Base-by-base conservation (phyloP, 768 basidiomycete genomes). In the Naematelia encephala region DNA sequence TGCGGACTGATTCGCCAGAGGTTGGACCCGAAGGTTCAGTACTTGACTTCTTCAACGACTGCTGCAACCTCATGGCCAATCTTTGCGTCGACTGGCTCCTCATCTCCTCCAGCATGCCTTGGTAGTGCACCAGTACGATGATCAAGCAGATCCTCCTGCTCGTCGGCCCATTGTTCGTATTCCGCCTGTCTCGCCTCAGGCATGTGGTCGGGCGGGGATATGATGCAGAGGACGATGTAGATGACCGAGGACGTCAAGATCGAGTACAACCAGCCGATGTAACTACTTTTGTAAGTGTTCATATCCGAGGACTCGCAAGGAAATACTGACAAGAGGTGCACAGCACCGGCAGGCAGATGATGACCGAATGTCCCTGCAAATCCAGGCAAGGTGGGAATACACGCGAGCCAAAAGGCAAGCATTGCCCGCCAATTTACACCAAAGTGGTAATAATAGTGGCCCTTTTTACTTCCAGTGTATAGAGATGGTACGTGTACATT, bases 111-210 rank as follows among this genome's bases (percentile, higher is more conserved):
- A 3, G 16, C 23, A 16, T 52, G 23, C 22, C 10, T n/a, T 2
- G 51, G 23, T 12, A n/a, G 16, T n/a, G n/a, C n/a, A n/a, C n/a
- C n/a, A 5, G 10, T 52, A 8, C 28, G 23, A 30, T 52, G 34
- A 28, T 63, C 62, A 3, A 63, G 49, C 3, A 63, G 39, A 10
- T 50, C 59, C n/a, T 39, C 29, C 50, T 63, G 58, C 1, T 56
- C 58, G 23, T 59, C 62, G 5, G 62, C 62, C 51, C 53, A 63
- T 0, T 29, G n/a, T 45, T 63, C 62, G 49, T 55, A 63, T 2
- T 28, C 27, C 3, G 57, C 58, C 2, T 47, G 49, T 0, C 56
- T 42, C 0, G 60, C 56, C 16, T 30, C 60, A 25, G 22, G 2
- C 51, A 62, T 47, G 44, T 57, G 50, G 3, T 16, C 5, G 0